These are phyloP conservation scores for Aspergillus ellipticus DNA, from an alignment of 495 filamentous ascomycete species.

Conservation along the genomic window DNA sequence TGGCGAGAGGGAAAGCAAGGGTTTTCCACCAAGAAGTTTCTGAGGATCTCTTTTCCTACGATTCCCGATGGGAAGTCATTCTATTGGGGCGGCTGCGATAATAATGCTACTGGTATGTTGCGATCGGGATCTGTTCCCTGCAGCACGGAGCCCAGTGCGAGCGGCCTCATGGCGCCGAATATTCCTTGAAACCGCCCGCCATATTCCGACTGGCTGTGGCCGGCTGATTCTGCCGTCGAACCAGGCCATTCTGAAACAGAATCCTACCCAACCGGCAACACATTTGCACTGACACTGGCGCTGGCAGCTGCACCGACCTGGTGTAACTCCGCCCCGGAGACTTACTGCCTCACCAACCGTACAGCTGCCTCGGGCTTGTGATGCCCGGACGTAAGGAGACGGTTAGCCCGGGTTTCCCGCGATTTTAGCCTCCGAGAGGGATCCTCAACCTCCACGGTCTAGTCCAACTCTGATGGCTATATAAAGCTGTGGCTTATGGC, in stretches of 20 bases:
- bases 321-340: neutral
- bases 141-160: neutral
- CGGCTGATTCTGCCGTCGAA: slow-evolving; percentile 13
- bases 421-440: neutral
- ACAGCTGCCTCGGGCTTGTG: slow-evolving; percentile 6
- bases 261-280: neutral
- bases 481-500: neutral
- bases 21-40: slow-evolving; percentile 4
- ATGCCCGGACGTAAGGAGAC: slow-evolving; percentile 9
- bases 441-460: neutral
- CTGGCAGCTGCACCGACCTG: slow-evolving; percentile 7
- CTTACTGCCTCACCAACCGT: neutral
- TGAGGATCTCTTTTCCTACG: slow-evolving; percentile 8
- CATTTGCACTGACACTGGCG: neutral
- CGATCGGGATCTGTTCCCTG: neutral
- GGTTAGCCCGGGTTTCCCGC: neutral
- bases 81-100: neutral
- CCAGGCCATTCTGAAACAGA: slow-evolving; percentile 1
- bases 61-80: neutral
- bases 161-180: neutral
- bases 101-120: neutral
- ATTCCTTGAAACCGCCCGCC: neutral
- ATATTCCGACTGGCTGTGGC: neutral
- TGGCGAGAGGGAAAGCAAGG: slow-evolving; percentile 2
- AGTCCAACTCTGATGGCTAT: neutral